Base-by-base conservation (phyloP, 2,329 filamentous ascomycete species). In the Cordyceps fumosorosea region DNA sequence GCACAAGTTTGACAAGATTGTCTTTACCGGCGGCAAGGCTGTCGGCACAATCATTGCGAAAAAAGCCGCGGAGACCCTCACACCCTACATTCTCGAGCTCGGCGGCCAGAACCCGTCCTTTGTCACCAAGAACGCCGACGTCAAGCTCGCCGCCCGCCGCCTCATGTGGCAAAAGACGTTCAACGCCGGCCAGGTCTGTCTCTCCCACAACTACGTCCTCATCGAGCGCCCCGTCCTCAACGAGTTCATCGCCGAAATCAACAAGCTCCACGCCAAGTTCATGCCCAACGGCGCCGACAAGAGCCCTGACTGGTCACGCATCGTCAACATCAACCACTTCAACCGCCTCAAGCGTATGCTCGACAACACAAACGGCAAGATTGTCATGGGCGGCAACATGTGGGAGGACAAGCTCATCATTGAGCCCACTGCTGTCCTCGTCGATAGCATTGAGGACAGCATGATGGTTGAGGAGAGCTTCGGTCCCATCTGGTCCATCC, bases 1-100 rank as follows among this genome's bases (percentile, higher is more conserved):
- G 63, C 85, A 92, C 78, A 93, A 93, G 75, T 99, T 93, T 89
- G 93, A 96, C 78, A 98, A 97, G 83, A 96, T 99, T 70, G 93
- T 95, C 80, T 99, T 96, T 79, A 99, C 95, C 1, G 95, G 95
- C 60, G 88, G 86, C 69, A 82, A 83, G 58, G 78, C 73, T 32
- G 91, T 97, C 20, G 95, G 90, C 70, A 91, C 88, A 71, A 93
- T 98, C 70, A 87, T 98, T 59, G 85, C 91, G 54, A 88, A 93
- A 74, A 96, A 96, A 74, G 95, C 93, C 0, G 93, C 95, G 64
- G 86, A 91, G 71, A 88, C 91, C 44, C 81, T 96, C 64, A 98
- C 95, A 0, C 95, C 95, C 0, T 87, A 96, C 24, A 84, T 88
- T 11, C 85, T 98, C 54, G 95, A 99, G 79, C 85, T 99, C 53